A percentile compares a stretch with the other conserved stretches of the same genome.
Conservation (phyloP, 2,329 filamentous ascomycete species). For the Fonsecaea erecta region DNA sequence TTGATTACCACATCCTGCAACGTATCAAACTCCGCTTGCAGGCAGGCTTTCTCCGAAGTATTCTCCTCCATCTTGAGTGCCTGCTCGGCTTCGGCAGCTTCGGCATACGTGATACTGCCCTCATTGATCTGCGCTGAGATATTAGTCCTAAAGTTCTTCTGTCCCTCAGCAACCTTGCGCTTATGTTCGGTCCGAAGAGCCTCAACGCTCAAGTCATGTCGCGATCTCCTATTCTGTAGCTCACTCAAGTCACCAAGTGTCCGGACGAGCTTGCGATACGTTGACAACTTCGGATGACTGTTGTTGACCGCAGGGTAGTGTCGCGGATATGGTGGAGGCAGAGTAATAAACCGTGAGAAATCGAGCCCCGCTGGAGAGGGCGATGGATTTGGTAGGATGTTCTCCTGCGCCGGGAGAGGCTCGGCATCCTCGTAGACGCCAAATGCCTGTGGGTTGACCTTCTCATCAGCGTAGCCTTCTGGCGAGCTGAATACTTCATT, state of each 20-base stretch:
- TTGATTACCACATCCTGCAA: conserved; percentile 84
- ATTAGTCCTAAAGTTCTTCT: conserved; percentile 70
- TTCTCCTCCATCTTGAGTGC: conserved; percentile 74
- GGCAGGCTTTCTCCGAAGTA: conserved; percentile 70
- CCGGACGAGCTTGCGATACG: conserved; percentile 75
- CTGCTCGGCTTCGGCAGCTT: conserved; percentile 79
- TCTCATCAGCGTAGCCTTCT: conserved; percentile 69
- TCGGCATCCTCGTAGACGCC: conserved; percentile 31
- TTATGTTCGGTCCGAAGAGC: conserved; percentile 58
- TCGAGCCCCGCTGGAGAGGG: conserved; percentile 68
- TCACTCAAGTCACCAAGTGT: conserved; percentile 74
- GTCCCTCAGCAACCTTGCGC: conserved; percentile 61
- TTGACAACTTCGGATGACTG: conserved; percentile 84
- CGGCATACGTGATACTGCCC: conserved; percentile 79
- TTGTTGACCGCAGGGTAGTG: conserved; percentile 97
- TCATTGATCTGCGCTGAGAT: conserved; percentile 78
- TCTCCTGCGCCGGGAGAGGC: conserved; percentile 1
- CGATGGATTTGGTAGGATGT: neutral
- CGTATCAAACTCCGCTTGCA: conserved; percentile 79
- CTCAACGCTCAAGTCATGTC: conserved; percentile 56
- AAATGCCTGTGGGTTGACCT: conserved; percentile 44
- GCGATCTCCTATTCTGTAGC: conserved; percentile 67
- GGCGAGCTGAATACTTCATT: conserved; percentile 32
- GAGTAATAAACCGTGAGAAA: conserved; percentile 86
- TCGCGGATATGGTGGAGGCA: conserved; percentile 90